Conservation (phyloP, 495 filamentous ascomycete species). For the Penicillium silybi region DNA sequence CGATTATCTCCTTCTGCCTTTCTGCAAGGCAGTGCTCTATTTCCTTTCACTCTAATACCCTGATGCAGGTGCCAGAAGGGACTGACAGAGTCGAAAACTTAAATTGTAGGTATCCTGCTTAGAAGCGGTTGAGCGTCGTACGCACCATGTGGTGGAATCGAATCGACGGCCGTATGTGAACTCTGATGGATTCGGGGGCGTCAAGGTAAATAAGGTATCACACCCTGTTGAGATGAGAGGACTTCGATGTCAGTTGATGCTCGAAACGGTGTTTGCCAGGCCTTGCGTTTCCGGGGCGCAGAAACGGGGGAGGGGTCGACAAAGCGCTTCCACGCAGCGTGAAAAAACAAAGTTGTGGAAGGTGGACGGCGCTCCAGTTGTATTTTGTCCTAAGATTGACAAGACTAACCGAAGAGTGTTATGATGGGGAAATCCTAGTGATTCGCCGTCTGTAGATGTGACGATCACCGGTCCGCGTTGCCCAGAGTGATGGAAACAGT, state of each 20-base stretch:
- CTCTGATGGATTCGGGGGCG: background rate
- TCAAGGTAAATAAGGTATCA: background rate
- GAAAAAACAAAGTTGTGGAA: background rate
- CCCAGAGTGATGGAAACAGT: conserved; percentile 13
- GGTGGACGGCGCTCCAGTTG: background rate
- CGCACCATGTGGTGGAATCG: conserved; percentile 14
- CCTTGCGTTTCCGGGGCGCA: background rate
- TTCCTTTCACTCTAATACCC: conserved; percentile 17
- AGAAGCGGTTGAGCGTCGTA: conserved; percentile 8
- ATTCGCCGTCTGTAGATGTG: conserved; percentile 5
- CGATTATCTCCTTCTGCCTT: conserved; percentile 36
- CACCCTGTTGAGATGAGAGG: background rate
- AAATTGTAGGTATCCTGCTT: conserved; percentile 7
- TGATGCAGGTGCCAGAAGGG: conserved; percentile 7
- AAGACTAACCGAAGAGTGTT: background rate
- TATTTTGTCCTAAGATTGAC: background rate
- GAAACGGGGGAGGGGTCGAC: conserved; percentile 21
- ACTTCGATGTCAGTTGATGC: conserved; percentile 2
- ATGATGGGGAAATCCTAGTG: background rate
- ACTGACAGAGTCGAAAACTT: conserved; percentile 7
- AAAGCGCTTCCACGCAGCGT: conserved; percentile 10
- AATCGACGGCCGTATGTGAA: background rate
- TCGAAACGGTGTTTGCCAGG: conserved; percentile 1
- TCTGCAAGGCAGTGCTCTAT: conserved; percentile 21
- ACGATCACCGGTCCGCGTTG: conserved; percentile 13